A percentile compares a stretch with the other conserved stretches of the same genome.
Evolutionary conservation across 257 asterid species (phyloP).

Genomic region (Nicotiana tomentosiformis): DNA sequence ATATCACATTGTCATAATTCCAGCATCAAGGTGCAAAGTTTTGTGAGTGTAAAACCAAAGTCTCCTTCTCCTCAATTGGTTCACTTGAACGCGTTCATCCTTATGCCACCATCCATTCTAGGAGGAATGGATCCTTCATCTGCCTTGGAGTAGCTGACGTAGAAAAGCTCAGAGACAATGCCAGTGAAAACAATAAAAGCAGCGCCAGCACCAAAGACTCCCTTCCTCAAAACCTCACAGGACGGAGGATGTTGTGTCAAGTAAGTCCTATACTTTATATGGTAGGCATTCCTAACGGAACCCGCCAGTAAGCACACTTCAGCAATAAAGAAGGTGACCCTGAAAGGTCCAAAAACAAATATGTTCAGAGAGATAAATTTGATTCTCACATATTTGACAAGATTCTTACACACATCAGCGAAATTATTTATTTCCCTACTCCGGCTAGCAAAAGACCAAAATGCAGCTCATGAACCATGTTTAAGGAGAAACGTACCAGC

Average conservation of each 20-base stretch:
- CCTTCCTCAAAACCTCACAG: constrained; percentile 74
- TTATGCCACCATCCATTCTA: constrained; percentile 53
- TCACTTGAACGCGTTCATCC: constrained; percentile 49
- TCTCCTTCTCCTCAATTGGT: neutral
- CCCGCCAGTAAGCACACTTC: constrained; percentile 77
- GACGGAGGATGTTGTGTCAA: constrained; percentile 46
- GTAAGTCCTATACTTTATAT: constrained; percentile 55
- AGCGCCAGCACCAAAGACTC: constrained; percentile 82
- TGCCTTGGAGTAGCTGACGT: constrained; percentile 56
- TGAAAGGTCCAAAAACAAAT: constrained; percentile 15
- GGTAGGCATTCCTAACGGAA: constrained; percentile 70
- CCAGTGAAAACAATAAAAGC: constrained; percentile 75
- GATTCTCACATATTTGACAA: neutral
- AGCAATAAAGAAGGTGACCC: constrained; percentile 64
- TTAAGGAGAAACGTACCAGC: constrained; percentile 44
- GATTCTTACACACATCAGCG: neutral
- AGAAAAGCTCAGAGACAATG: constrained; percentile 56
- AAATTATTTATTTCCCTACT: neutral
- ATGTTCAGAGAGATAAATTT: neutral
- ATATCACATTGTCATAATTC: neutral
- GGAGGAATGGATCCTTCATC: constrained; percentile 31
- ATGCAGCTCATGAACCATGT: neutral
- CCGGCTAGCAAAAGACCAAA: neutral
- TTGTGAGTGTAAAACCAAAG: neutral
- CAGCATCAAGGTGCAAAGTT: neutral